Percentiles rank a stretch among this genome's conserved stretches.
phyloP scores from a whole-genome alignment of 371 early-diverging fungal species.

The Circinella minor region DNA sequence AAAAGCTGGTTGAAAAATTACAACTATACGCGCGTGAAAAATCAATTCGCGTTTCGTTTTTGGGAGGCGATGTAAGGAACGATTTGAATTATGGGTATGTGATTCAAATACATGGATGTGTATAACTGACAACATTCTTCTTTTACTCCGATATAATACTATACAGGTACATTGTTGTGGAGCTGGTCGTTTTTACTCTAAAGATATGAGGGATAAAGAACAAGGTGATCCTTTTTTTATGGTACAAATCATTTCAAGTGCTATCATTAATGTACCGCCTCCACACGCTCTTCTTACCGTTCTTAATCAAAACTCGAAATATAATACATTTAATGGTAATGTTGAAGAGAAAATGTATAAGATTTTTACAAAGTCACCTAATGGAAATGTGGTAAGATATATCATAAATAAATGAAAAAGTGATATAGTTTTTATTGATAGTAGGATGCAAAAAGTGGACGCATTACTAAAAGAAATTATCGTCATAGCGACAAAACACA shows the following conservation, averaged over 20 bases:
- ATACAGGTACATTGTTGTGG: conserved; percentile 71
- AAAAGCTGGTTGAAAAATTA: conserved; percentile 63
- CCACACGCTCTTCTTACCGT: conserved; percentile 42
- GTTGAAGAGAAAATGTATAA: conserved; percentile 47
- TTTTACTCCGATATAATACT: too few relatives aligned
- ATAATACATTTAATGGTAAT: conserved; percentile 38
- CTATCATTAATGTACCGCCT: conserved; percentile 69
- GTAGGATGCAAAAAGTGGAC: too few relatives aligned
- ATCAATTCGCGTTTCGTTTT: conserved; percentile 75
- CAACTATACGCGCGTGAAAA: conserved; percentile 66
- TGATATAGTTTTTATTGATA: background rate
- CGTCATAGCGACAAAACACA: conserved; percentile 25
- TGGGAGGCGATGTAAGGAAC: conserved; percentile 75
- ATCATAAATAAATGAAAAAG: background rate
- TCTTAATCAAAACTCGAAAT: conserved; percentile 39
- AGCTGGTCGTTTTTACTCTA: conserved; percentile 64
- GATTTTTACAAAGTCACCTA: conserved; percentile 38
- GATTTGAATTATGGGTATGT: background rate
- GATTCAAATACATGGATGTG: background rate
- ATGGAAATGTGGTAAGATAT: conserved; percentile 31
- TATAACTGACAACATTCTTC: background rate
- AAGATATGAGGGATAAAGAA: conserved; percentile 49
- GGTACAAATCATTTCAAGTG: conserved; percentile 79
- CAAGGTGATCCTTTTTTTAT: conserved; percentile 72
- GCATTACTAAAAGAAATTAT: too few relatives aligned